Conservation (phyloP, 495 filamentous ascomycete genomes). For the Extremus antarcticus region DNA sequence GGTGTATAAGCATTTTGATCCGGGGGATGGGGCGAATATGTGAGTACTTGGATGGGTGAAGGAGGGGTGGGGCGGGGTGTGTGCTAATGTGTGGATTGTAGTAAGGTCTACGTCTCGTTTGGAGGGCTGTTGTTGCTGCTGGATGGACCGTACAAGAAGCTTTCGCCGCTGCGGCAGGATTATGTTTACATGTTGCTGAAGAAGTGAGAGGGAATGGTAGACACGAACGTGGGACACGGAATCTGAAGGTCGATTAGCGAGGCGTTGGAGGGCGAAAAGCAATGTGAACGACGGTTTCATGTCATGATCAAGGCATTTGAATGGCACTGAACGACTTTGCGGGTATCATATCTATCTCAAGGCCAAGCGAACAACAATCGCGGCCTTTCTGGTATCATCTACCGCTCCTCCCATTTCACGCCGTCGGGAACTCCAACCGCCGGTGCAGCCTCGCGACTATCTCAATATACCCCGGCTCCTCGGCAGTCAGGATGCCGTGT, state of each 20-base stretch:
- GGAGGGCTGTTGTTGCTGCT: slow-evolving; percentile 82
- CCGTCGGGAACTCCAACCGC: slow-evolving; percentile 67
- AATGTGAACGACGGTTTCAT: background rate
- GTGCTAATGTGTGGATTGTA: slow-evolving; percentile 30
- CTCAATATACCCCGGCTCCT: slow-evolving; percentile 77
- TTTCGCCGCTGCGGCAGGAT: slow-evolving; percentile 80
- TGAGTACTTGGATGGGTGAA: slow-evolving; percentile 38
- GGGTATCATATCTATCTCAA: slow-evolving; percentile 11
- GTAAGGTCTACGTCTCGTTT: slow-evolving; percentile 86
- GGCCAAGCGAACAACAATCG: slow-evolving; percentile 2
- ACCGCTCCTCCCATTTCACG: no score
- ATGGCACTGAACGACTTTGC: background rate
- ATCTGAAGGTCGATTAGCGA: slow-evolving; percentile 16
- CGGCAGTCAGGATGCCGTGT: slow-evolving; percentile 67
- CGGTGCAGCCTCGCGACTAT: slow-evolving; percentile 69
- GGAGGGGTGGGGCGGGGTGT: background rate
- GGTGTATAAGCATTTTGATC: slow-evolving; percentile 94
- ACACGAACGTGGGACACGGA: background rate
- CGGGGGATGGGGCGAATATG: slow-evolving; percentile 67
- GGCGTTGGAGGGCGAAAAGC: slow-evolving; percentile 17
- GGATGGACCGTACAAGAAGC: slow-evolving; percentile 90
- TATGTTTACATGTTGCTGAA: slow-evolving; percentile 88
- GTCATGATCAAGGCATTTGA: background rate
- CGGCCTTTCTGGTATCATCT: background rate
- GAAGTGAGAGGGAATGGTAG: slow-evolving; percentile 45